Evolutionary conservation across 495 filamentous ascomycete species (phyloP).

Genomic region (Pyronema domesticum): DNA sequence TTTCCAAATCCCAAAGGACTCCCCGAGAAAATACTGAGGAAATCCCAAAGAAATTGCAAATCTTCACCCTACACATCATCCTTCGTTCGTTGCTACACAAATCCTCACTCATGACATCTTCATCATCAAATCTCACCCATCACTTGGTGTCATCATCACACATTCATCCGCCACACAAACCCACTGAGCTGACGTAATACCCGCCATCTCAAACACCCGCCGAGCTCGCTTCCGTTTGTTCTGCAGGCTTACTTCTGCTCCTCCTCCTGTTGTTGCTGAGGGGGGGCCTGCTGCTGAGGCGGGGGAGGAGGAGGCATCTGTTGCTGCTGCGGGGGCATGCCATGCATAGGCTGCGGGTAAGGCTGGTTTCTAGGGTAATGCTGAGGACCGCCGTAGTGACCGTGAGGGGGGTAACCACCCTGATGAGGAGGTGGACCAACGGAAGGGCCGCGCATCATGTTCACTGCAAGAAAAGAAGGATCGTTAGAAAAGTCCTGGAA

Average conservation of each 20-base stretch:
- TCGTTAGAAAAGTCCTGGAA: constrained; percentile 23
- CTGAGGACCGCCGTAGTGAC: constrained; percentile 19
- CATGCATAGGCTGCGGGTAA: constrained; percentile 3
- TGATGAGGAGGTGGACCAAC: constrained; percentile 15
- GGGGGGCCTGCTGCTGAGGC: constrained; percentile 7
- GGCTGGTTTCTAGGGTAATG: constrained; percentile 4
- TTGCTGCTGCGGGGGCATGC: constrained; percentile 8
- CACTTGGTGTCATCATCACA: too few species aligned
- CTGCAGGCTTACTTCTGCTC: not conserved
- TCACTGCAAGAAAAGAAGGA: constrained; percentile 17
- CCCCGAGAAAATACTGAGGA: too few species aligned
- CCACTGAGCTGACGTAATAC: too few species aligned
- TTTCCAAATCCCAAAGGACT: too few species aligned
- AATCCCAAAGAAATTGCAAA: too few species aligned
- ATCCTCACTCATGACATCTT: too few species aligned
- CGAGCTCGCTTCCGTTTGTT: too few species aligned
- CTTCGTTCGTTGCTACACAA: too few species aligned
- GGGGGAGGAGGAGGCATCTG: constrained; percentile 3
- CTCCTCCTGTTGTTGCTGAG: constrained; percentile 8
- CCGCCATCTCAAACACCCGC: too few species aligned
- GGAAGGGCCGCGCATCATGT: constrained; percentile 23
- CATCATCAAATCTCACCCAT: too few species aligned
- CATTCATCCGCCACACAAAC: too few species aligned
- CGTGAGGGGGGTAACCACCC: constrained; percentile 16
- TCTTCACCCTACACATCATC: too few species aligned